These are phyloP conservation scores for Amylostereum chailletii DNA, from an alignment of 1,284 basidiomycete species.

Conservation along the genomic window DNA sequence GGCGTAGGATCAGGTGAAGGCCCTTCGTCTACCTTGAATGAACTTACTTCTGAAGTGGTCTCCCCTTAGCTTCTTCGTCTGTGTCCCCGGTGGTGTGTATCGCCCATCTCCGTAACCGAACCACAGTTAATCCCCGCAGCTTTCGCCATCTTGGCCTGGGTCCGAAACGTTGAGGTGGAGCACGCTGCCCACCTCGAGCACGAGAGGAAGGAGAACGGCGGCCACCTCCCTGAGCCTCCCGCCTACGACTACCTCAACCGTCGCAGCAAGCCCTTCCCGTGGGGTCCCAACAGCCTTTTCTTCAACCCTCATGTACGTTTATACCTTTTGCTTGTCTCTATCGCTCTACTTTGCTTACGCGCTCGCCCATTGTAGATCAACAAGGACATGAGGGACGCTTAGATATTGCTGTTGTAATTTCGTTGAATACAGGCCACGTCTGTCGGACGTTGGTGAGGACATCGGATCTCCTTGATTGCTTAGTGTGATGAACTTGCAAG, in stretches of 20 bases:
- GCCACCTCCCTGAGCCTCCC: conserved; percentile 63
- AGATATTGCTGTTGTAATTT: conserved; percentile 20
- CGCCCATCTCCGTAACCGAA: not conserved
- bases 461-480: too few relatives aligned
- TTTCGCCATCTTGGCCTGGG: conserved; percentile 55
- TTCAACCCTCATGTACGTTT: conserved; percentile 62
- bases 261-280: conserved; percentile 70
- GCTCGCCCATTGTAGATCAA: conserved; percentile 34
- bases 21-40: too few relatives aligned
- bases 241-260: conserved; percentile 72
- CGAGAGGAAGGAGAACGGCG: conserved; percentile 67
- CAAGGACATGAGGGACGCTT: conserved; percentile 46
- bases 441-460: too few relatives aligned
- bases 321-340: not conserved
- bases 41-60: too few relatives aligned
- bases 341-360: not conserved
- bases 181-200: conserved; percentile 68
- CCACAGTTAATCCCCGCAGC: conserved; percentile 6
- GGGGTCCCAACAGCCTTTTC: conserved; percentile 77
- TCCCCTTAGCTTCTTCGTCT: conserved; percentile 58
- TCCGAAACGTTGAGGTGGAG: conserved; percentile 68
- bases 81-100: conserved; percentile 60
- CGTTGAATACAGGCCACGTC: not conserved
- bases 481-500: too few relatives aligned
- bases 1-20: conserved; percentile 75